Base-by-base conservation (phyloP, 352 stramenopile genomes). In the Ochromonadaceae sp. region DNA sequence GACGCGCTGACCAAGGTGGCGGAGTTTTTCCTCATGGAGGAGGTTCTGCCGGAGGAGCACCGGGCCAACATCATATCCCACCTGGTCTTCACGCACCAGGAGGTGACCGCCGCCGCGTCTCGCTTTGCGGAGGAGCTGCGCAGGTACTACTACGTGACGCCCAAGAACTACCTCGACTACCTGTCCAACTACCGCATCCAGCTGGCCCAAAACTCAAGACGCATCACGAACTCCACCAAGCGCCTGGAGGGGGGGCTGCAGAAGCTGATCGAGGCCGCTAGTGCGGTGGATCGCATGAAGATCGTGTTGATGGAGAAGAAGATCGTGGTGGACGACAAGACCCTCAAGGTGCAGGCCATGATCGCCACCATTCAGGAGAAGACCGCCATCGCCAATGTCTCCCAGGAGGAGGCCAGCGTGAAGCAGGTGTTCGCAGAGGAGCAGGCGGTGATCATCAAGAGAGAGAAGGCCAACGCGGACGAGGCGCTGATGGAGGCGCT, bases 131-230 rank as follows among this genome's bases (percentile, higher is more conserved):
- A 88, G 36, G 85, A 95, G 47, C 69, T 96, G 22, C 76, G 88
- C 20, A 78, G 88, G 0, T 82, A 90, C 69, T 96, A 96, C 76
- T 96, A 96, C 70, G 88, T 96, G n/a, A 96, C 89, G 1, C 88
- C 89, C 0, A 96, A 95, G 70, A 96, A 95, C 67, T 96, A 96
- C 59, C 70, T 96, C 20, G 89, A 96, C 70, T 95, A 93, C 49
- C 91, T 96, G 43, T 74, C 77, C 0, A 96, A 93, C 61, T 96
- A 96, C 69, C 72, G 85, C 1, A 70, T 82, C 34, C 83, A 92
- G 46, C 74, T 96, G 7, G 88, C 91, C 53, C 77, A 87, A 32
- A 93, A 92, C 66, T 84, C 85, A 31, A 67, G 81, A 7, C 91
- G 88, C 46, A 86, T 95, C 34, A 85, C 85, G n/a, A 77, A 74